A percentile compares a stretch with the other conserved stretches of the same genome.
These are phyloP conservation scores for Elsinoe fawcettii DNA, from an alignment of 2,329 filamentous ascomycete species.

Conservation along the genomic window DNA sequence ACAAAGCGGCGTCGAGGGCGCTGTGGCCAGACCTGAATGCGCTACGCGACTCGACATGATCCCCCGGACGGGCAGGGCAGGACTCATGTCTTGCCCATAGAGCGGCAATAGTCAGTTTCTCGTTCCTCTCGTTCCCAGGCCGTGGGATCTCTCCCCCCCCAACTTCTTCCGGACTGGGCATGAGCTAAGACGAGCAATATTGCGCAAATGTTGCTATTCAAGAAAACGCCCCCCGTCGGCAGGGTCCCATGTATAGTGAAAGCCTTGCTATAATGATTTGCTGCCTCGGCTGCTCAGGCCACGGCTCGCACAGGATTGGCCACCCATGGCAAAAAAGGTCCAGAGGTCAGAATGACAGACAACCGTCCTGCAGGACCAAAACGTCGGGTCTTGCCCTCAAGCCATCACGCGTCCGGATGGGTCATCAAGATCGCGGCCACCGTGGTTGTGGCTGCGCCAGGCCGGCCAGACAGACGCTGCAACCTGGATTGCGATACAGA, in stretches of 20 bases:
- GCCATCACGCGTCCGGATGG: background rate
- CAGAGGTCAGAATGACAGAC: conserved; percentile 6
- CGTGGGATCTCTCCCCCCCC: conserved; percentile 1
- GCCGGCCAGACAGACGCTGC: conserved; percentile 8
- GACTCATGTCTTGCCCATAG: conserved; percentile 3
- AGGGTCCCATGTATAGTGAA: background rate
- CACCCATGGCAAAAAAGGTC: background rate
- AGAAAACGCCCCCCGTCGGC: background rate
- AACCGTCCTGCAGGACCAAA: conserved; percentile 3
- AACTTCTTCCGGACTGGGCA: conserved; percentile 1
- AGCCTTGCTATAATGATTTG: background rate
- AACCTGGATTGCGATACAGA: conserved; percentile 12
- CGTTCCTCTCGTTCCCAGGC: background rate
- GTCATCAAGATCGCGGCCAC: conserved; percentile 7
- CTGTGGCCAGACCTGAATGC: conserved; percentile 11
- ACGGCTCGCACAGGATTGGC: background rate
- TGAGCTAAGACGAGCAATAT: conserved; percentile 1
- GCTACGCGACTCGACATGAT: conserved; percentile 15
- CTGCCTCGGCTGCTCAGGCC: background rate
- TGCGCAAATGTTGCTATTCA: background rate
- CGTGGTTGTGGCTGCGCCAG: conserved; percentile 9
- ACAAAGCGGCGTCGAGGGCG: conserved; percentile 3
- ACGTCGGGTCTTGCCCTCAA: conserved; percentile 9
- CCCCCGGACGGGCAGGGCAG: conserved; percentile 7
- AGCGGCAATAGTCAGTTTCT: conserved; percentile 3